Evolutionary conservation across 1,284 basidiomycete species (phyloP).

Genomic region (Fomitopsis betulina): DNA sequence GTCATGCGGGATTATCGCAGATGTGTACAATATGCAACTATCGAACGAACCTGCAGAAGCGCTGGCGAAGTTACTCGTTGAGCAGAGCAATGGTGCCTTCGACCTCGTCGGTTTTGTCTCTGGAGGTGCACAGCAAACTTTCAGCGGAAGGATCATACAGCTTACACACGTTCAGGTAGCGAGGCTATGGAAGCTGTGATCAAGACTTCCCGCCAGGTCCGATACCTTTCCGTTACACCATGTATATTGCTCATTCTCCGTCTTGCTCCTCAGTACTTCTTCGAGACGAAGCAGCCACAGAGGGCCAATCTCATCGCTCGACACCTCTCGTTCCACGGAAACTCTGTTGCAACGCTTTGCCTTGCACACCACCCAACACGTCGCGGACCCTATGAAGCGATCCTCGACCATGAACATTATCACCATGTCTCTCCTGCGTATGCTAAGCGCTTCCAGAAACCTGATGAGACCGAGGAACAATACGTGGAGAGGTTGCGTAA

Average conservation of each 20-base stretch:
- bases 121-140: constrained; percentile 47
- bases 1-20: constrained; percentile 31
- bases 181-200: constrained; percentile 83
- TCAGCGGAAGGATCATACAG: not conserved
- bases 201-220: constrained; percentile 73
- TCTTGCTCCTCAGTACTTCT: constrained; percentile 48
- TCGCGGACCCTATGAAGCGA: constrained; percentile 58
- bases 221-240: constrained; percentile 1
- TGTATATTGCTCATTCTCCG: not conserved
- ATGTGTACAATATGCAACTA: constrained; percentile 80
- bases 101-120: constrained; percentile 63
- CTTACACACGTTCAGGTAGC: constrained; percentile 45
- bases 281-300: constrained; percentile 63
- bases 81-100: constrained; percentile 68
- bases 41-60: constrained; percentile 76
- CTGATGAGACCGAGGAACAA: constrained; percentile 68
- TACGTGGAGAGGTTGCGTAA: constrained; percentile 72
- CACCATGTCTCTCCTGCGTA: constrained; percentile 87
- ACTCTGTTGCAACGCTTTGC: constrained; percentile 68
- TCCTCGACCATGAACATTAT: constrained; percentile 62
- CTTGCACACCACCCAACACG: constrained; percentile 63
- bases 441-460: constrained; percentile 66
- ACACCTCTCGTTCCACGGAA: constrained; percentile 79
- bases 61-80: constrained; percentile 59
- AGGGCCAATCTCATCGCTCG: constrained; percentile 79